Evolutionary conservation across 2,329 filamentous ascomycete species (phyloP), one percentile per base, ranked within the genome.

Genomic region (Aspergillus spinulosporus): DNA sequence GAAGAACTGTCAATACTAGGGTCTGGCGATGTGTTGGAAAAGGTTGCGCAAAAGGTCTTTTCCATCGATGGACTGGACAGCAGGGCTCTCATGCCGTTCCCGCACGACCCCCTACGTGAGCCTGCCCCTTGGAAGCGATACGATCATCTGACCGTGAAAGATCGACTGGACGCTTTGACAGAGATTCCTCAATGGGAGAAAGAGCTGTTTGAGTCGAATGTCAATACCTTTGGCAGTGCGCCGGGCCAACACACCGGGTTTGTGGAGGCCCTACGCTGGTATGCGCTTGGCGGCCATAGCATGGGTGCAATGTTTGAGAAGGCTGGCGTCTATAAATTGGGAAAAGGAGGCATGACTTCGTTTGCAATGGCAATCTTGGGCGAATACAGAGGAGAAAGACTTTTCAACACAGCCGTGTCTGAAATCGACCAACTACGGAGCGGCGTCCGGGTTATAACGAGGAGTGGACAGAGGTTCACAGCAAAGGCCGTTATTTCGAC

Each of bases 81-180:
- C 40, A 59, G 66, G 3, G 57, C 67, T 0, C 43, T 74, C 1
- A 74, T 75, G 70, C 73, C 73, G 0, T 75, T 65, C 42, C 73
- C 74, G 0, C 68, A 73, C 46, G 70, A 73, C 9, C 65, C 70
- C 0, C 58, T 67, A 5, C 63, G 68, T 3, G 57, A 62, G 7
- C 67, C 70, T 0, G 61, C 62, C 0, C 54, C 55, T 0, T 74
- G 71, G 71, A 62, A 47, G 47, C 58, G 59, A n/a, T 68, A 67
- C 32, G 69, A 72, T 40, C 58, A 49, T 56, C 29, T 74, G 3
- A 67, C 53, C 0, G 64, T 68, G 1, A 57, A 64, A 26, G 66
- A 73, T 1, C 66, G 72, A 0, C 53, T 75, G 0, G 66, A 70
- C n/a, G 59, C 65, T 39, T 49, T 72, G 3, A 4, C 15, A 42